Evolutionary conservation across 371 early-diverging fungal species (phyloP).

Genomic region (Fennellomyces sp.): DNA sequence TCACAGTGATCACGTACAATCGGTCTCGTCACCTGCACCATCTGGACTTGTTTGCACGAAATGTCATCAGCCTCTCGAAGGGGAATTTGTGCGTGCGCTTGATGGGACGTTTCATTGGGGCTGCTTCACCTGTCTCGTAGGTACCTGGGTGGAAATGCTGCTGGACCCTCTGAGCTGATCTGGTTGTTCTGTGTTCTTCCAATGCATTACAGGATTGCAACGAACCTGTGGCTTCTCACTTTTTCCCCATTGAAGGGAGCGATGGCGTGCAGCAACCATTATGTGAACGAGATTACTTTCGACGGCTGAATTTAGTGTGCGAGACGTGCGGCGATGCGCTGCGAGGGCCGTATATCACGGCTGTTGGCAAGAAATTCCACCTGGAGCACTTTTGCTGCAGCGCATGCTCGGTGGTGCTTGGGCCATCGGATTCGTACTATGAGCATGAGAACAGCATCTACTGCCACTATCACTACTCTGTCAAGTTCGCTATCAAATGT

Average conservation of each 20-base stretch:
- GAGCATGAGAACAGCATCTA: constrained; percentile 91
- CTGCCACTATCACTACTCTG: constrained; percentile 94
- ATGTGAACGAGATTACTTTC: constrained; percentile 91
- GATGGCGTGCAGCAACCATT: constrained; percentile 58
- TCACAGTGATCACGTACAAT: not conserved
- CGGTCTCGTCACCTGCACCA: constrained; percentile 1
- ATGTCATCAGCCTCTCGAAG: constrained; percentile 49
- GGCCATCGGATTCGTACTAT: constrained; percentile 94
- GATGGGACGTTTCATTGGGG: constrained; percentile 88
- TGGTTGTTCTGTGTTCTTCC: not conserved
- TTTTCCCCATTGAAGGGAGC: constrained; percentile 75
- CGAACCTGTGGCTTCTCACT: constrained; percentile 85
- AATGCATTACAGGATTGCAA: constrained; percentile 72
- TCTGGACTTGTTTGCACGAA: constrained; percentile 8
- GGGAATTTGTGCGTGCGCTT: constrained; percentile 91
- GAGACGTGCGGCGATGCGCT: constrained; percentile 89
- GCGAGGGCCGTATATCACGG: constrained; percentile 91
- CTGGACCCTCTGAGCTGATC: not conserved
- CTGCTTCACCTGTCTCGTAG: constrained; percentile 93
- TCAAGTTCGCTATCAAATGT: constrained; percentile 71
- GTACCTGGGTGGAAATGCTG: not conserved
- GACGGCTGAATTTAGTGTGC: constrained; percentile 84
- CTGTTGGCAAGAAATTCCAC: constrained; percentile 91
- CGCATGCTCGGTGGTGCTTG: constrained; percentile 92
- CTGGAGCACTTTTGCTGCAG: constrained; percentile 96